These are phyloP conservation scores for Chrysanthemum seticuspe DNA, from an alignment of 129 eudicot genomes.

Conservation along the genomic window DNA sequence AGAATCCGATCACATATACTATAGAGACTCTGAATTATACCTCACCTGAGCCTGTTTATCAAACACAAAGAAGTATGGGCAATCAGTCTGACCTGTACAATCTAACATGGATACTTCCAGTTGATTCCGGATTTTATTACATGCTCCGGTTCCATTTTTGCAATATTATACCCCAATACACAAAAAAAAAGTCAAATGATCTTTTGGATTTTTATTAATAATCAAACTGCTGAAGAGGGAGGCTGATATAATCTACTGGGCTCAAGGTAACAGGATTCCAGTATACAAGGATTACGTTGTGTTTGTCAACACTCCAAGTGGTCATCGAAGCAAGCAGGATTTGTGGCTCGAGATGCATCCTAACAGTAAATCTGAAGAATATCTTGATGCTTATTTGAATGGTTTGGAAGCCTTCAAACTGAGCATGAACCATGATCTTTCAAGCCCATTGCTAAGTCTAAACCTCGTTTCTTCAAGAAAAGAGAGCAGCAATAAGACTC, in stretches of 20 bases:
- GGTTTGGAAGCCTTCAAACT: no score
- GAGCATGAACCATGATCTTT: no score
- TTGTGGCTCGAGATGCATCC: slow-evolving; percentile 32
- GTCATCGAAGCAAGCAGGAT: slow-evolving; percentile 18
- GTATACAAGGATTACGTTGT: slow-evolving; percentile 36
- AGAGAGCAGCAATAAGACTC: no score
- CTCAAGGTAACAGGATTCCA: slow-evolving; percentile 27
- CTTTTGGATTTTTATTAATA: slow-evolving; percentile 31
- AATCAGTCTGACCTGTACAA: neutral
- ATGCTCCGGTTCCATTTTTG: slow-evolving; percentile 53
- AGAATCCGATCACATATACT: slow-evolving; percentile 24
- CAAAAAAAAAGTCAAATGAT: neutral
- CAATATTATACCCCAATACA: slow-evolving; percentile 24
- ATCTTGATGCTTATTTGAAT: no score
- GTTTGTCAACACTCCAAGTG: neutral
- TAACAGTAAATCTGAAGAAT: rapidly evolving
- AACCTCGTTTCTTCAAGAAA: no score
- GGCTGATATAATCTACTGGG: slow-evolving; percentile 12
- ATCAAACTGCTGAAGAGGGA: slow-evolving; percentile 34
- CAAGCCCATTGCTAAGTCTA: no score
- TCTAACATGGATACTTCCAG: slow-evolving; percentile 39
- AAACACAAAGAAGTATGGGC: no score
- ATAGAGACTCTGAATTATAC: slow-evolving; percentile 24
- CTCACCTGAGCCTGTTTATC: slow-evolving; percentile 24
- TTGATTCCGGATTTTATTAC: slow-evolving; percentile 44